Evolutionary conservation across 1,139 yeast species (phyloP).

Genomic region (Zygoascus sp.): DNA sequence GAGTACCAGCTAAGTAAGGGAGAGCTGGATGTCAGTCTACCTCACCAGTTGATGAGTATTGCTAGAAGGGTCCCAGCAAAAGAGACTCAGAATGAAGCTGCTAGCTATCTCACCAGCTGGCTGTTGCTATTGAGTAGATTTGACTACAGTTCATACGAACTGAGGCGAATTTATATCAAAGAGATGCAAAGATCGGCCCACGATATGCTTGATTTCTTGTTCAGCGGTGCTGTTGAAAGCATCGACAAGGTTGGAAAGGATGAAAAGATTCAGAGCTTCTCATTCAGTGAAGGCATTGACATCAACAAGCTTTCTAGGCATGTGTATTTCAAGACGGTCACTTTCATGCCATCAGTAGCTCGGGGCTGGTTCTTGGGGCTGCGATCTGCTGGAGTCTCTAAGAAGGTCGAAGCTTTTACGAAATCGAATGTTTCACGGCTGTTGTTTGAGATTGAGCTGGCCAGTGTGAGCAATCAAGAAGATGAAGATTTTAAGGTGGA

Average conservation of each 20-base stretch:
- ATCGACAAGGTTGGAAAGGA: background rate
- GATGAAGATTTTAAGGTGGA: conserved; percentile 25
- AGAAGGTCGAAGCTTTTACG: conserved; percentile 59
- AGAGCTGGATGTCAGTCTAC: conserved; percentile 18
- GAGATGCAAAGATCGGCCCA: conserved; percentile 52
- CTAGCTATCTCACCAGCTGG: conserved; percentile 65
- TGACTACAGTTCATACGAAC: conserved; percentile 56
- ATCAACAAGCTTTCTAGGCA: conserved; percentile 39
- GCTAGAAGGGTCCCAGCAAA: background rate
- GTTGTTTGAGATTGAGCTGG: conserved; percentile 55
- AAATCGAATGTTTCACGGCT: conserved; percentile 58
- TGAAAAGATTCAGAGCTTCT: background rate
- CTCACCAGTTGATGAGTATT: conserved; percentile 31
- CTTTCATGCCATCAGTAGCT: conserved; percentile 59
- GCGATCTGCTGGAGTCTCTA: conserved; percentile 53
- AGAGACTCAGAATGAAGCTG: background rate
- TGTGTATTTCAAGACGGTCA: conserved; percentile 53
- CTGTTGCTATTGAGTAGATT: conserved; percentile 57
- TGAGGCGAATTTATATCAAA: conserved; percentile 56
- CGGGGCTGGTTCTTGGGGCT: conserved; percentile 69
- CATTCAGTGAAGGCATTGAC: conserved; percentile 30
- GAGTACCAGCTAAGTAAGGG: conserved; percentile 25
- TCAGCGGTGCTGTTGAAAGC: background rate
- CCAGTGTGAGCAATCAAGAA: conserved; percentile 46
- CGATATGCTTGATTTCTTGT: conserved; percentile 29